A percentile compares a stretch with the other conserved stretches of the same genome.
phyloP scores from a whole-genome alignment of 768 basidiomycete genomes.

The Termitomyces heimii region DNA sequence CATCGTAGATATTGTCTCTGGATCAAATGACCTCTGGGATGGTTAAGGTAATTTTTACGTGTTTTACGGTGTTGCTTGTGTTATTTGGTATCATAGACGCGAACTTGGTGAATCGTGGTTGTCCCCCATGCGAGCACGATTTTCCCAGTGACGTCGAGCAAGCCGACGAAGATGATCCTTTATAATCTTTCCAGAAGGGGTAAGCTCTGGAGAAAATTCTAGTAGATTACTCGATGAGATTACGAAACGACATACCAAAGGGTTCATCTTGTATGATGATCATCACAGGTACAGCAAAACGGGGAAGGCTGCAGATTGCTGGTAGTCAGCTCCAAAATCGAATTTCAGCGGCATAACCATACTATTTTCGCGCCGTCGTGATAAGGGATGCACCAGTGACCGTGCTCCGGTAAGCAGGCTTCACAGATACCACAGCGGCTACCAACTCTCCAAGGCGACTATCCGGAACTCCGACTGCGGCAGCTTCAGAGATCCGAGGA shows the following conservation, averaged over 20 bases:
- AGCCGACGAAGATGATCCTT: constrained; percentile 45
- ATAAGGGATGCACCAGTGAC: constrained; percentile 47
- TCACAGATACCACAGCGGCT: constrained; percentile 48
- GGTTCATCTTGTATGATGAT: constrained; percentile 40
- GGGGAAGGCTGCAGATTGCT: constrained; percentile 30
- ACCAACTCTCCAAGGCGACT: constrained; percentile 54
- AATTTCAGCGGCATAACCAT: constrained; percentile 5
- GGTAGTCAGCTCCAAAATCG: neutral
- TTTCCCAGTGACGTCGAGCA: constrained; percentile 36
- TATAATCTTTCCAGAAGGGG: constrained; percentile 53
- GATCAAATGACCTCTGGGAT: neutral
- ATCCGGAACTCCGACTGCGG: constrained; percentile 56
- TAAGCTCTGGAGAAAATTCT: constrained; percentile 32
- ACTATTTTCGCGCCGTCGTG: constrained; percentile 36
- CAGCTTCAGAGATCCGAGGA: constrained; percentile 47
- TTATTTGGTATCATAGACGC: neutral
- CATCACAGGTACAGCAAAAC: constrained; percentile 60
- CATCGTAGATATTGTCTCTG: neutral
- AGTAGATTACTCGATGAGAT: neutral
- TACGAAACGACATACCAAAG: constrained; percentile 26
- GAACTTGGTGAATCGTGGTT: neutral
- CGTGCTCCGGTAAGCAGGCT: constrained; percentile 36
- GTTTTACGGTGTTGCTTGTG: too few species aligned
- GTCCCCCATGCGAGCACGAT: constrained; percentile 15
- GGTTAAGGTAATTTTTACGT: neutral